Base-by-base conservation (phyloP, 495 filamentous ascomycete genomes). In the Aspergillus haitiensis region DNA sequence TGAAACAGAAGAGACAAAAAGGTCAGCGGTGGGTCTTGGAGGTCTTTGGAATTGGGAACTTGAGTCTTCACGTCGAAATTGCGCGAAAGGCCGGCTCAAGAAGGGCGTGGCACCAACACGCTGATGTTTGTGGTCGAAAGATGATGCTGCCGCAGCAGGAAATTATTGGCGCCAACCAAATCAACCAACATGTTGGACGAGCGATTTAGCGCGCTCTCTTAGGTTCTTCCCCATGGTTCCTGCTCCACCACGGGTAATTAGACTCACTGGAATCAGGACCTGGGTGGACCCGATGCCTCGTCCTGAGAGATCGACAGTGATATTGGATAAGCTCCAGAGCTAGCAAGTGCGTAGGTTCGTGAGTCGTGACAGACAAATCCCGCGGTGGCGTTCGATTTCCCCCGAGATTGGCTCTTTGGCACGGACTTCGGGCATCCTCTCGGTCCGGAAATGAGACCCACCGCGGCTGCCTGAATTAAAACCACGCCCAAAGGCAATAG, bases 351-450 rank as follows among this genome's bases (percentile, higher is more conserved):
- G 21, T 27, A 57, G 42, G 45, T 57, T 49, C 45, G 55, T 37
- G 13, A 16, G 7, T 49, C 35, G 58, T 42, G 57, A 10, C 40
- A 11, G 44, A 47, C 1, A 51, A 11, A 46, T 52, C 57, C 49
- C 49, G 40, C 50, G 36, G 36, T 59, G 48, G 50, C 49, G 35
- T 27, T 27, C 21, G 21, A 27, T 53, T 36, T 37, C 53, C 46
- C 57, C 57, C 42, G 49, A 59, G 48, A 59, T 52, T 46, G 31
- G 36, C 47, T 51, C 7, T 49, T 37, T 27, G 46, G 45, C 55
- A 36, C 33, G 55, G 18, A 46, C 48, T 59, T 59, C 52, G 49
- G 56, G 52, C 49, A 59, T 16, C 44, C n/a, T 31, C 48, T 59
- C 49, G 46, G 33, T 21, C 45, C 55, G 47, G 40, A 18, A 35